phyloP scores from a whole-genome alignment of 2,329 filamentous ascomycete genomes.

The Colletotrichum lupini region DNA sequence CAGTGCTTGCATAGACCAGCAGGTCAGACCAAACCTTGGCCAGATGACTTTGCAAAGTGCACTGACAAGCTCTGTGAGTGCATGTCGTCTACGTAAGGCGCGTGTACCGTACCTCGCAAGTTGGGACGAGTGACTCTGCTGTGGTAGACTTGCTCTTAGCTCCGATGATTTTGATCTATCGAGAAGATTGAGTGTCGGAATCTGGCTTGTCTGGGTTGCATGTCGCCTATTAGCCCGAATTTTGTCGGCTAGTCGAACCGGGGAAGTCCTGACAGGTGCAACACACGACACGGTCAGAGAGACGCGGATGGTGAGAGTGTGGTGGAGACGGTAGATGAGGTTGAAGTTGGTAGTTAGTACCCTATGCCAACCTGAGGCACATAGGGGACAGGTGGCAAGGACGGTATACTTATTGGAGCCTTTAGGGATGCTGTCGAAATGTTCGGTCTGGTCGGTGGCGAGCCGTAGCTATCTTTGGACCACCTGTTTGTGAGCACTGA shows the following conservation, averaged over 20 bases:
- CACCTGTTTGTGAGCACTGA: neutral
- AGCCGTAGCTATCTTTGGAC: neutral
- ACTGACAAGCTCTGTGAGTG: conserved; percentile 3
- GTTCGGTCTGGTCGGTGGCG: neutral
- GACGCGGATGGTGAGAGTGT: conserved; percentile 13
- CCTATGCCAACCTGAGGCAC: neutral
- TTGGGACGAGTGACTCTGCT: conserved; percentile 7
- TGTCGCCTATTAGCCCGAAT: neutral
- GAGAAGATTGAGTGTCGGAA: neutral
- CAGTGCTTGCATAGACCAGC: neutral
- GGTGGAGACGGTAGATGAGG: conserved; percentile 5
- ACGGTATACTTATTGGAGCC: neutral
- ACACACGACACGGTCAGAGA: conserved; percentile 5
- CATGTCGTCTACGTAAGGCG: conserved; percentile 18
- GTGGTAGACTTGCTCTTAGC: neutral
- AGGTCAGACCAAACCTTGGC: conserved; percentile 10
- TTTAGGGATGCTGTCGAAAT: neutral
- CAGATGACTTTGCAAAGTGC: neutral
- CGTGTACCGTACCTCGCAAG: neutral
- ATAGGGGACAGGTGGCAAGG: too few species aligned
- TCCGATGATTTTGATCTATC: neutral
- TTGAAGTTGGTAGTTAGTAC: neutral
- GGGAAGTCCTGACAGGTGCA: conserved; percentile 18
- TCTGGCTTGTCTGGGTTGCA: neutral
- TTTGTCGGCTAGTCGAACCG: neutral